phyloP scores from a whole-genome alignment of 108 stramenopile genomes.

The Cyclotella choctawhatcheeana region DNA sequence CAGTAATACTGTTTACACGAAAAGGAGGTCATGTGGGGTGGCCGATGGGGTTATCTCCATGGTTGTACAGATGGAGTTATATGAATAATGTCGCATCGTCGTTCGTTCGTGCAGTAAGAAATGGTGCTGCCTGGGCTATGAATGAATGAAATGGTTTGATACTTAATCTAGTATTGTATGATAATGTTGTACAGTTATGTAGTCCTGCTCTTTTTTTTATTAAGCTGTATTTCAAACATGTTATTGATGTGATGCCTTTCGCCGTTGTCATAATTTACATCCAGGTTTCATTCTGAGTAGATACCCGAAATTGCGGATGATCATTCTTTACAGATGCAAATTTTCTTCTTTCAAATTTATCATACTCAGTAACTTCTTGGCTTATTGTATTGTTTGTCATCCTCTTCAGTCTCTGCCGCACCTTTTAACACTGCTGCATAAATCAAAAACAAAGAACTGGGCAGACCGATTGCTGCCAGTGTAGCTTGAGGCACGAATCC shows the following conservation, averaged over 20 bases:
- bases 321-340: neutral
- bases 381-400: constrained; percentile 58
- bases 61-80: constrained; percentile 65
- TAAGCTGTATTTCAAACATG: too few relatives aligned
- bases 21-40: constrained; percentile 86
- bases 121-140: too few relatives aligned
- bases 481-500: constrained; percentile 59
- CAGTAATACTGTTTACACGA: constrained; percentile 70
- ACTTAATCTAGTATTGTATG: too few relatives aligned
- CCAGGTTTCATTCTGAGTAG: too few relatives aligned
- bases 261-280: too few relatives aligned
- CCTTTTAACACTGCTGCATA: constrained; percentile 82
- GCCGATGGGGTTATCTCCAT: constrained; percentile 66
- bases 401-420: constrained; percentile 83
- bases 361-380: constrained; percentile 22
- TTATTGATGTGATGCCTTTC: too few relatives aligned
- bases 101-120: constrained; percentile 48
- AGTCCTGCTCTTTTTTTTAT: too few relatives aligned
- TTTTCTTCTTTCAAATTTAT: too few relatives aligned
- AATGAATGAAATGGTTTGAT: too few relatives aligned
- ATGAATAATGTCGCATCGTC: constrained; percentile 69
- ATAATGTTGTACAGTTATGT: too few relatives aligned
- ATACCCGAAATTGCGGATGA: too few relatives aligned
- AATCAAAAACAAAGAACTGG: constrained; percentile 68
- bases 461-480: constrained; percentile 62